These are phyloP conservation scores for Leccinum uliginosum DNA, from an alignment of 768 basidiomycete genomes.

Conservation along the genomic window DNA sequence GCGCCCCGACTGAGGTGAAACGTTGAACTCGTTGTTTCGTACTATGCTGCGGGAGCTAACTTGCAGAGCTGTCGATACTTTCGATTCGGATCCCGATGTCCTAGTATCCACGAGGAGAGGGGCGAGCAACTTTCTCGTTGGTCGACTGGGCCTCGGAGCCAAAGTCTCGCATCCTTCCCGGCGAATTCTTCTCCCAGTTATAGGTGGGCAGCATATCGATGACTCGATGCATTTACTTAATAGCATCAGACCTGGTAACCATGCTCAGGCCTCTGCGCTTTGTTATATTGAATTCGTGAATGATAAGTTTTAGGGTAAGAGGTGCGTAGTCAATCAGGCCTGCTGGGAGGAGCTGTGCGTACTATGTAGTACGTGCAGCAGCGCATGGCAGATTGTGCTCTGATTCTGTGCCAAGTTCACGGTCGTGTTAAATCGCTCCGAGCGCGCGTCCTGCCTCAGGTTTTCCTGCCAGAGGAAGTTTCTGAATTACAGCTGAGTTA, in stretches of 20 bases:
- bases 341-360: conserved; percentile 36
- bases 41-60: conserved; percentile 44
- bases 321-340: too few species aligned
- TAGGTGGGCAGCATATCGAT: conserved; percentile 21
- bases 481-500: conserved; percentile 49
- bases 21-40: conserved; percentile 4
- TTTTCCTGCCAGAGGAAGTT: conserved; percentile 81
- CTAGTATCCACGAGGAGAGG: conserved; percentile 44
- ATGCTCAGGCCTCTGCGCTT: conserved; percentile 40
- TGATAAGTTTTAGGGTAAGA: too few species aligned
- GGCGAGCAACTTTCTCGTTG: conserved; percentile 33
- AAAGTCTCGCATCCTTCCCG: background rate
- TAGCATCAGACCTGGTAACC: background rate
- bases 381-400: background rate
- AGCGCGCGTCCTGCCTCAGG: conserved; percentile 57
- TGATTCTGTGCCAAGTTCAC: conserved; percentile 45
- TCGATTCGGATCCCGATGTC: conserved; percentile 39
- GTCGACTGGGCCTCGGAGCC: background rate
- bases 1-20: conserved; percentile 41
- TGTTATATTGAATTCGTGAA: conserved; percentile 43
- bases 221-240: background rate
- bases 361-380: background rate
- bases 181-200: conserved; percentile 18
- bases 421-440: conserved; percentile 51
- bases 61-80: conserved; percentile 54